Percentiles rank a stretch among this genome's conserved stretches.
Evolutionary conservation across 306 rosid genomes (phyloP).

Genomic region (Argentina anserina): DNA sequence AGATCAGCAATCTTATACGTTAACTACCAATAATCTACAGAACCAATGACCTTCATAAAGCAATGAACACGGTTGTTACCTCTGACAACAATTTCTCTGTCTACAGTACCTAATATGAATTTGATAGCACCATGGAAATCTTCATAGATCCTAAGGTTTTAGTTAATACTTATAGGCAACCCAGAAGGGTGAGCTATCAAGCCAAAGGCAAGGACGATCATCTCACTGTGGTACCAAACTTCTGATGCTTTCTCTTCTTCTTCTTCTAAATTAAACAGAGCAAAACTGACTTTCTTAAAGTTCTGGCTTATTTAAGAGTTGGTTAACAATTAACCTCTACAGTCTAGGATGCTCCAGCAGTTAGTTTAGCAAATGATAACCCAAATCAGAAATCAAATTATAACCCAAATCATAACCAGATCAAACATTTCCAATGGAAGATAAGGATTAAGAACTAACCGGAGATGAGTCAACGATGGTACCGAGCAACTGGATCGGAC

Average conservation of each 20-base stretch:
- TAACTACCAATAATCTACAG: slow-evolving; percentile 75
- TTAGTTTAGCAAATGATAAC: no score
- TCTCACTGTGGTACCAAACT: not conserved
- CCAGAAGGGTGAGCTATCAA: slow-evolving; percentile 58
- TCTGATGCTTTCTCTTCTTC: not conserved
- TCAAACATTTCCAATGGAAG: no score
- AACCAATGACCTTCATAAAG: slow-evolving; percentile 57
- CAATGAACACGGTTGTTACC: slow-evolving; percentile 67
- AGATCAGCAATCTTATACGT: not conserved
- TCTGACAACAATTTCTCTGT: slow-evolving; percentile 63
- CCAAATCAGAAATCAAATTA: no score
- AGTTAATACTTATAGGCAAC: slow-evolving; percentile 59
- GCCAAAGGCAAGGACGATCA: slow-evolving; percentile 35
- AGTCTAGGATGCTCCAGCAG: no score
- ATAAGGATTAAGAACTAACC: no score
- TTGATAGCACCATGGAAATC: slow-evolving; percentile 47
- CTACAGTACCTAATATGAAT: slow-evolving; percentile 57
- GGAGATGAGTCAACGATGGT: no score
- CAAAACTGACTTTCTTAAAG: no score
- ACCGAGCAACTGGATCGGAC: no score
- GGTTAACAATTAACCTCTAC: no score
- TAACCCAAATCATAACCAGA: no score
- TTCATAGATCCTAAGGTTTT: slow-evolving; percentile 51
- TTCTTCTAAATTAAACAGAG: slow-evolving; percentile 74
- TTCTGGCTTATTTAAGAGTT: no score